A percentile compares a stretch with the other conserved stretches of the same genome.
Evolutionary conservation across 1,139 yeast species (phyloP).

Genomic region (Kurtzmaniella natalensis): DNA sequence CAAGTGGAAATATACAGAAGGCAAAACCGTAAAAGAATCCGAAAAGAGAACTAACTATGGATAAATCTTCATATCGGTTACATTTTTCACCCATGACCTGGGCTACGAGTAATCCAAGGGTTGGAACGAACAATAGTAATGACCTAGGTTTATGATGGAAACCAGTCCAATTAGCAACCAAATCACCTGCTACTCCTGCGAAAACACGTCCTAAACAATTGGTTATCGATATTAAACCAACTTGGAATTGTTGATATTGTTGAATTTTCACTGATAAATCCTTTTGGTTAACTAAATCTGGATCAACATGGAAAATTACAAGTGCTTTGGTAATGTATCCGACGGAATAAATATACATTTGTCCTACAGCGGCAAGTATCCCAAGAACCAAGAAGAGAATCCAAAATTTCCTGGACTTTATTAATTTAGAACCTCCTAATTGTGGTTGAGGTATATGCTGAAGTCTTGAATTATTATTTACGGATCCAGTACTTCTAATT

Average conservation of each 20-base stretch:
- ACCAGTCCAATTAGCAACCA: conserved; percentile 27
- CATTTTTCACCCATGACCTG: conserved; percentile 38
- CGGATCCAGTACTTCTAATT: no score
- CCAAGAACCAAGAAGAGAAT: conserved; percentile 43
- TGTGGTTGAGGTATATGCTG: conserved; percentile 12
- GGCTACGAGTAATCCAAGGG: conserved; percentile 34
- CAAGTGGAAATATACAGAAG: conserved; percentile 53
- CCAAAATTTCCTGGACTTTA: conserved; percentile 44
- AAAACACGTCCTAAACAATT: conserved; percentile 51
- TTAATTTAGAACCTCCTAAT: conserved; percentile 20
- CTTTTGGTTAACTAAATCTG: conserved; percentile 14
- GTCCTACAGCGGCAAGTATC: conserved; percentile 52
- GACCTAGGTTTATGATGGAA: conserved; percentile 40
- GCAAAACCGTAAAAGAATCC: conserved; percentile 58
- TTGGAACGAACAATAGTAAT: conserved; percentile 45
- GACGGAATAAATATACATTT: conserved; percentile 59
- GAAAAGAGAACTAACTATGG: conserved; percentile 37
- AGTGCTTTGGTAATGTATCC: conserved; percentile 59
- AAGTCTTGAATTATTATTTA: conserved; percentile 1
- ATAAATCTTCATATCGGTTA: conserved; percentile 24
- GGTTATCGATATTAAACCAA: conserved; percentile 49
- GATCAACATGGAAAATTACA: conserved; percentile 14
- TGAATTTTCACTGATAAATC: conserved; percentile 30
- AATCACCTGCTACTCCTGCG: conserved; percentile 52
- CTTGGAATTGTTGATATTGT: conserved; percentile 52